Percentiles rank a stretch among this genome's conserved stretches.
Conservation (phyloP, 345 rosid species). For the Eucalyptus brandiana region DNA sequence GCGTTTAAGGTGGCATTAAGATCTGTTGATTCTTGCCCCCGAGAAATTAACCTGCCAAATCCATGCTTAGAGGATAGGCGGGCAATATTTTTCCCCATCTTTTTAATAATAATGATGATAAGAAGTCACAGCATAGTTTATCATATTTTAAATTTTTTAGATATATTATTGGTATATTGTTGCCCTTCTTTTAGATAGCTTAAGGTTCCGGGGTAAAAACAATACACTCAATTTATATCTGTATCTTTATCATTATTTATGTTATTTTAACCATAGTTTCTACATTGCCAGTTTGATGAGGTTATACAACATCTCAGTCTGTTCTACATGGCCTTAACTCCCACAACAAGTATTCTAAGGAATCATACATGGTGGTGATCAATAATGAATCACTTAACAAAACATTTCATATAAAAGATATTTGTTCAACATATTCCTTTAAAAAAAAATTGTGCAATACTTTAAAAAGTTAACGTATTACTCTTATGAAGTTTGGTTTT, state of each 20-base stretch:
- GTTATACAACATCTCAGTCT: not conserved
- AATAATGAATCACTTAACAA: not conserved
- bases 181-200: not conserved
- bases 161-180: not conserved
- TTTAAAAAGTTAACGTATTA: not conserved
- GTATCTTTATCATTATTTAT: not conserved
- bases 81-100: not conserved
- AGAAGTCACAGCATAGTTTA: not conserved
- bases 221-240: not conserved
- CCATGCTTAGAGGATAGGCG: not conserved
- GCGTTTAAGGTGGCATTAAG: not conserved
- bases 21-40: not conserved
- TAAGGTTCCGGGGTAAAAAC: not conserved
- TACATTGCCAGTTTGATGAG: not conserved
- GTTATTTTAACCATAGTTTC: not conserved
- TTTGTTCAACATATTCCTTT: not conserved
- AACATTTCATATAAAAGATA: not conserved
- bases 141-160: not conserved
- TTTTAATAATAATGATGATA: not conserved
- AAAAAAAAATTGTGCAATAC: no score
- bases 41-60: not conserved
- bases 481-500: not conserved
- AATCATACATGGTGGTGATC: not conserved
- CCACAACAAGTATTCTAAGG: not conserved
- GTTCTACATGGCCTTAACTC: not conserved